A percentile compares a stretch with the other conserved stretches of the same genome.
Evolutionary conservation across 2,329 filamentous ascomycete species (phyloP).

Genomic region (Pseudogymnoascus sp.): DNA sequence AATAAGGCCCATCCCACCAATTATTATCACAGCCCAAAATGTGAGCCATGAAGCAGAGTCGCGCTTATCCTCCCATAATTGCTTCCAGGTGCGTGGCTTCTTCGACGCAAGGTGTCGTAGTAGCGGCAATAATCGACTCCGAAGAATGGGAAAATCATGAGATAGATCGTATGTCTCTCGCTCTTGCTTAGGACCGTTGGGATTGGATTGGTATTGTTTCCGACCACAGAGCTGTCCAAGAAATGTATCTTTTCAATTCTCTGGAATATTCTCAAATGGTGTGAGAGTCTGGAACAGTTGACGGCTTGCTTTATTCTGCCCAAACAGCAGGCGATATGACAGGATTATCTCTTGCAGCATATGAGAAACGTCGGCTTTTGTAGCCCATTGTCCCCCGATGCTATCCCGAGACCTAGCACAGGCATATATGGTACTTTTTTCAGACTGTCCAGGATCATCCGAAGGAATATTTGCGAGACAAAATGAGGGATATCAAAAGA

Average conservation of each 20-base stretch:
- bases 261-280: constrained; percentile 5
- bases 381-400: constrained; percentile 13
- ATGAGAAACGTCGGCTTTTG: constrained; percentile 14
- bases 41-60: constrained; percentile 21
- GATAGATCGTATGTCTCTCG: constrained; percentile 7
- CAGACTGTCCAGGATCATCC: neutral
- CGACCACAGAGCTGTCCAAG: neutral
- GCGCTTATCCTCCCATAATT: constrained; percentile 20
- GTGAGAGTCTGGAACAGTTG: constrained; percentile 16
- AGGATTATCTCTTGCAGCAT: constrained; percentile 19
- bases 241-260: constrained; percentile 3
- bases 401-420: constrained; percentile 2
- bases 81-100: constrained; percentile 3
- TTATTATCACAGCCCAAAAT: constrained; percentile 19
- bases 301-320: constrained; percentile 17
- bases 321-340: constrained; percentile 21
- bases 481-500: constrained; percentile 23
- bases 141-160: constrained; percentile 2
- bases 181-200: neutral
- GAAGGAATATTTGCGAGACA: constrained; percentile 14
- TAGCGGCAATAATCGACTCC: neutral
- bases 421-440: constrained; percentile 6
- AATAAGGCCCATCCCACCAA: constrained; percentile 18
- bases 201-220: neutral
- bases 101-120: neutral